Base-by-base conservation (phyloP, 176 grass and related monocot genomes). In the Avena atlantica region DNA sequence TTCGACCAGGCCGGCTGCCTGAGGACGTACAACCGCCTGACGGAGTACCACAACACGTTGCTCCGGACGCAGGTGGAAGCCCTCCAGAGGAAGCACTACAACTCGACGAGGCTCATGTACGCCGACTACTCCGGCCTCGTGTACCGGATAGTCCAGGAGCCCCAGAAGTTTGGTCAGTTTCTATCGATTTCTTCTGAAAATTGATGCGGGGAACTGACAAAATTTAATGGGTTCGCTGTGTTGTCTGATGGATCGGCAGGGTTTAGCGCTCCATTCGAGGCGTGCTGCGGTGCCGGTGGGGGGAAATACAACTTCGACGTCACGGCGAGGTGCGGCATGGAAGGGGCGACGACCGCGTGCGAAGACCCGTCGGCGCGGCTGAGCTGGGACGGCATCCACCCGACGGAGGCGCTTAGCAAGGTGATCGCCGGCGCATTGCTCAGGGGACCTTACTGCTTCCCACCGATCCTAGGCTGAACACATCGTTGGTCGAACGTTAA, bases 341-440 rank as follows among this genome's bases (percentile, higher is more conserved):
- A 56, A 5, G 87, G 87, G 14, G 81, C 76, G 10, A 92, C 79
- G 25, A 84, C 17, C 4, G 79, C 81, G 0, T 92, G 90, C 84
- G 10, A 10, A 0, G 42, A 89, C 24, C 83, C 74, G 49, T 74
- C 84, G 10, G 81, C 79, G 51, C 79, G 81, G 24, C 15, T 83
- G 74, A 92, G 74, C 80, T 92, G 90, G 90, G 90, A 92, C 37
- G 90, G 90, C 59, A 55, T 92, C 80, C 90, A 92, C 80, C 76
- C 87, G 23, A 89, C 90, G 19, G 90, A 92, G 79, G 90, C 79
- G 1, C 84, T 81, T 1, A 89, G 79, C 74, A 88, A 86, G 74
- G 29, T 83, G 72, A 42, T 92, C 74, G 84, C 90, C 74, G 48
- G 82, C 6, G 84, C 79, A 15, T 76, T 84, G 90, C 74, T 92